These are phyloP conservation scores for Phlyctochytrium arcticum DNA, from an alignment of 192 early-diverging fungal genomes.

Conservation along the genomic window DNA sequence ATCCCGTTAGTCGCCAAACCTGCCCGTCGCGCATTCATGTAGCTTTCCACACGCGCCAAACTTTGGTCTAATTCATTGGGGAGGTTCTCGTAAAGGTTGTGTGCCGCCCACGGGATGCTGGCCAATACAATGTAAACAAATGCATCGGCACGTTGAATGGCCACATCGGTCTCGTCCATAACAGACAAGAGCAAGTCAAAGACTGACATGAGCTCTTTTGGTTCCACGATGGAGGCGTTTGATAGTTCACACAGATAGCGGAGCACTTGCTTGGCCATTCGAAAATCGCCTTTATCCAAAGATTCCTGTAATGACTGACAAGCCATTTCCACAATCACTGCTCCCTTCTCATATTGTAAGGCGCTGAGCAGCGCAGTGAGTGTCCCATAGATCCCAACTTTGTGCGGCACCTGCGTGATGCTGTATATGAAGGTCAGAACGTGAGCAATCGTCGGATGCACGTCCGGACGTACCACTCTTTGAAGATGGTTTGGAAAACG, in stretches of 20 bases:
- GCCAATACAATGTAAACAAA: slow-evolving; percentile 72
- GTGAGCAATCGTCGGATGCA: neutral
- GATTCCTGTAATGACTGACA: slow-evolving; percentile 51
- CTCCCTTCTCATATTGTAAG: slow-evolving; percentile 59
- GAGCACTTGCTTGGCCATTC: slow-evolving; percentile 68
- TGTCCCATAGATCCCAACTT: slow-evolving; percentile 72
- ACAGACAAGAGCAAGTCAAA: slow-evolving; percentile 59
- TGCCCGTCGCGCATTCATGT: slow-evolving; percentile 29
- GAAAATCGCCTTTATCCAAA: slow-evolving; percentile 59
- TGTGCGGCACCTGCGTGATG: slow-evolving; percentile 70
- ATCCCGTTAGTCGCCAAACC: slow-evolving; percentile 19
- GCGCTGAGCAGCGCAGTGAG: slow-evolving; percentile 81
- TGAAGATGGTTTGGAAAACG: neutral
- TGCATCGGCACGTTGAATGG: slow-evolving; percentile 55
- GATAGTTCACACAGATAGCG: slow-evolving; percentile 43
- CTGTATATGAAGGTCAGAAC: slow-evolving; percentile 18
- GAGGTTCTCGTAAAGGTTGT: slow-evolving; percentile 45
- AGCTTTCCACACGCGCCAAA: slow-evolving; percentile 22
- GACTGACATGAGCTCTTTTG: slow-evolving; percentile 59
- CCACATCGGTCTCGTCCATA: slow-evolving; percentile 48
- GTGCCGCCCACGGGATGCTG: slow-evolving; percentile 70
- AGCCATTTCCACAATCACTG: slow-evolving; percentile 58
- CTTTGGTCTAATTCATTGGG: slow-evolving; percentile 40
- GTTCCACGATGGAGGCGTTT: slow-evolving; percentile 69
- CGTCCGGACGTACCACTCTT: slow-evolving; percentile 12